Evolutionary conservation across 257 asterid genomes (phyloP).

Genomic region (Solanum peruvianum): DNA sequence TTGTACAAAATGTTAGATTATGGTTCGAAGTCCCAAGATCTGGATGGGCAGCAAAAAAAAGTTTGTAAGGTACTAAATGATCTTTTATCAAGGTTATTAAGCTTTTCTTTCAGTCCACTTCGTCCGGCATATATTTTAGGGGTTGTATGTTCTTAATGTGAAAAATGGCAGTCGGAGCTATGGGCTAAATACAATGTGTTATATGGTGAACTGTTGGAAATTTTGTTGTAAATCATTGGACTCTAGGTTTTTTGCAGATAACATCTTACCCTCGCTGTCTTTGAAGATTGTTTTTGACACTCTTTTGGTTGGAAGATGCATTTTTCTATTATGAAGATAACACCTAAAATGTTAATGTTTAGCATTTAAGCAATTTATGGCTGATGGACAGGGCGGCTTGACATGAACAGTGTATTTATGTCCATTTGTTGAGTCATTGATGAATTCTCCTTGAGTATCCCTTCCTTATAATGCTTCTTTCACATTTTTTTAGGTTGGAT

Average conservation of each 20-base stretch:
- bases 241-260: neutral
- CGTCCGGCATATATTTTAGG: neutral
- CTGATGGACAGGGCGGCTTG: neutral
- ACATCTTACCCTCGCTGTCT: neutral
- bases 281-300: neutral
- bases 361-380: neutral
- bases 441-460: neutral
- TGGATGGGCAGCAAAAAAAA: constrained; percentile 70
- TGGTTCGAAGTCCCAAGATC: constrained; percentile 42
- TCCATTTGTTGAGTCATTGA: neutral
- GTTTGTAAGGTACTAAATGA: constrained; percentile 42
- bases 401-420: neutral
- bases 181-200: neutral
- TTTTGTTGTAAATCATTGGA: neutral
- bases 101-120: neutral
- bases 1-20: constrained; percentile 35
- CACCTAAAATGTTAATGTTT: neutral
- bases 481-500: constrained; percentile 34
- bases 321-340: neutral
- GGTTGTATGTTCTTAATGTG: neutral
- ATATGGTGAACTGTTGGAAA: neutral
- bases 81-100: neutral
- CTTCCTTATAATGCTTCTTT: neutral
- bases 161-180: neutral
- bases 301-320: neutral